Conservation (phyloP, 225 moss, liverwort and hornwort genomes). For the Physcomitrium patens region DNA sequence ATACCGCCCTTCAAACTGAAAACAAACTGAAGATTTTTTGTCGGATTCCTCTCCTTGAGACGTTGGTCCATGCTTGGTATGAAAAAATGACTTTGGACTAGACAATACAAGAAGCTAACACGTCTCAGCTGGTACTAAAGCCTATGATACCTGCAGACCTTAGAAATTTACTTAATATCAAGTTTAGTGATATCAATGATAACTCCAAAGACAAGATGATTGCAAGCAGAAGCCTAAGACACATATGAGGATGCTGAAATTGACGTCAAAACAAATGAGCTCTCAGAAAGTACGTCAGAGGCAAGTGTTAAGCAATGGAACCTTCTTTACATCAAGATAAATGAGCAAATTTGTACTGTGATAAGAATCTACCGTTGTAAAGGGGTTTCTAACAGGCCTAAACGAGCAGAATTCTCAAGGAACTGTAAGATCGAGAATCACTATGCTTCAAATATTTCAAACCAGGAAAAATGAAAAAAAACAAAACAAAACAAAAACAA, state of each 20-base stretch:
- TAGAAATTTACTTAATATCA: constrained; percentile 17
- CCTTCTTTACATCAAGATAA: constrained; percentile 35
- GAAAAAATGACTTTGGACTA: constrained; percentile 22
- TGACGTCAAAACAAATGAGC: constrained; percentile 26
- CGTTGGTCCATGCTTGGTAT: constrained; percentile 26
- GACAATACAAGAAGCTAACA: constrained; percentile 28
- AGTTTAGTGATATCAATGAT: constrained; percentile 20
- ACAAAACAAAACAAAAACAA: no score
- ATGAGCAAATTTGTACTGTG: constrained; percentile 26
- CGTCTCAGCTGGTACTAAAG: constrained; percentile 5
- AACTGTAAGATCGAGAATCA: constrained; percentile 26
- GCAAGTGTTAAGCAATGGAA: constrained; percentile 7
- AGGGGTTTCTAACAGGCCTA: constrained; percentile 20
- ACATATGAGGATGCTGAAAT: constrained; percentile 27
- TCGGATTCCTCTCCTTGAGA: constrained; percentile 15
- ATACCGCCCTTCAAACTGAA: constrained; percentile 25
- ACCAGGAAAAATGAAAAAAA: constrained; percentile 10
- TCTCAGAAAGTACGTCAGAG: constrained; percentile 23
- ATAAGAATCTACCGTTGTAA: constrained; percentile 33
- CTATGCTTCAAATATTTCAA: constrained; percentile 24
- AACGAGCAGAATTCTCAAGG: constrained; percentile 1
- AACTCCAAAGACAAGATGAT: constrained; percentile 30
- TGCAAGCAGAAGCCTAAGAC: constrained; percentile 36
- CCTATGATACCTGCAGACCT: constrained; percentile 18
- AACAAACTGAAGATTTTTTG: constrained; percentile 26